These are phyloP conservation scores for Alternaria metachromatica DNA, from an alignment of 2,329 filamentous ascomycete species.

Conservation along the genomic window DNA sequence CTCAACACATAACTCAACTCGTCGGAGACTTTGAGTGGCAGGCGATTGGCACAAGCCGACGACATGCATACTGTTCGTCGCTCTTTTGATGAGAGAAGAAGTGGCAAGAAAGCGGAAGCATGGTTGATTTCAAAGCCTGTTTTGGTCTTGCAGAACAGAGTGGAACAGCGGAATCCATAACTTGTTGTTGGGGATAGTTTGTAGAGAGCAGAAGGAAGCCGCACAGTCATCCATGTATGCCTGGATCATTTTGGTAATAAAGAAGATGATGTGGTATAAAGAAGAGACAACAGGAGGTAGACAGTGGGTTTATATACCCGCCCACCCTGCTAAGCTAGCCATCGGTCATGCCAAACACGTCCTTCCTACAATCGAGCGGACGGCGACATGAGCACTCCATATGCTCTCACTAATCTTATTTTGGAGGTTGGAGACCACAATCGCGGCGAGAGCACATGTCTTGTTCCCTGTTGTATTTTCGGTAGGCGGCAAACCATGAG, in stretches of 20 bases:
- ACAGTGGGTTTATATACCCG: neutral
- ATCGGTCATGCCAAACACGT: neutral
- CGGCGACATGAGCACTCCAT: neutral
- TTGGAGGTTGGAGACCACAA: too few species aligned
- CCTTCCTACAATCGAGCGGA: neutral
- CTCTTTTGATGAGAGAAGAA: too few species aligned
- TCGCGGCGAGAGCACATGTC: too few species aligned
- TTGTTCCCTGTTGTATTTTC: too few species aligned
- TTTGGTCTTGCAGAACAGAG: neutral
- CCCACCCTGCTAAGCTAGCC: neutral
- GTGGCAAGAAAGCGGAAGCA: too few species aligned
- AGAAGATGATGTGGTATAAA: neutral
- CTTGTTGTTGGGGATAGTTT: too few species aligned
- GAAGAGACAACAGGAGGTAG: neutral
- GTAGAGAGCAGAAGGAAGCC: neutral
- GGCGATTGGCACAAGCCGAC: too few species aligned
- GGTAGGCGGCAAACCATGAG: neutral
- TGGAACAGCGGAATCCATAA: neutral
- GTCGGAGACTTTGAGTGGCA: too few species aligned
- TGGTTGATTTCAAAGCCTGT: rapidly evolving
- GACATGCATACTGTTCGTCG: too few species aligned
- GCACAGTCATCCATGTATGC: neutral
- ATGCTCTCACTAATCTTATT: too few species aligned
- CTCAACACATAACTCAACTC: too few species aligned
- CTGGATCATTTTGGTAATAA: too few species aligned